Evolutionary conservation across 495 filamentous ascomycete species (phyloP).

Genomic region (Trichoderma erinaceum): DNA sequence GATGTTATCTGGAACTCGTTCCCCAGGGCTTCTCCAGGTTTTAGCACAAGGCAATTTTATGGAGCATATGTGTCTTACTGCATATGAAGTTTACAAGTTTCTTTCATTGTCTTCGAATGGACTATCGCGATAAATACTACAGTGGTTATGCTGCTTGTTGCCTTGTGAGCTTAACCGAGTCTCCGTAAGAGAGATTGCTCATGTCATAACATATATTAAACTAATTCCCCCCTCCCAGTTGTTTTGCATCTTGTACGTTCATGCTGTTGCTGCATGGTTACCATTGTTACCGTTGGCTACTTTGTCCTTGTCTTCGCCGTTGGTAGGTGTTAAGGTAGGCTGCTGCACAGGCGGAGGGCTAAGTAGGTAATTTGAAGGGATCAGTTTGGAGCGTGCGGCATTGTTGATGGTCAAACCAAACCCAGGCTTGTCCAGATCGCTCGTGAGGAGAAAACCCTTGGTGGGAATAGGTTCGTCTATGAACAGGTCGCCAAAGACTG

Average conservation of each 20-base stretch:
- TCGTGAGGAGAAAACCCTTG: conserved; percentile 71
- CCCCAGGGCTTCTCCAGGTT: conserved; percentile 1
- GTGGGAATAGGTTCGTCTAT: conserved; percentile 82
- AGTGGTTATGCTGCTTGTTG: not conserved
- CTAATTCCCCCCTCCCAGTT: not conserved
- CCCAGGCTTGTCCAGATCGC: conserved; percentile 78
- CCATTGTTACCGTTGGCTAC: not conserved
- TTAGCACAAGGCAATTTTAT: not conserved
- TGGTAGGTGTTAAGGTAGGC: not conserved
- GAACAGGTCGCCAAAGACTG: conserved; percentile 89
- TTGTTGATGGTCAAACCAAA: conserved; percentile 87
- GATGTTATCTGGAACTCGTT: not conserved
- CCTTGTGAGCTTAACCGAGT: not conserved
- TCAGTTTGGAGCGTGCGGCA: conserved; percentile 58
- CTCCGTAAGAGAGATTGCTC: not conserved
- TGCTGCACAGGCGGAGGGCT: conserved; percentile 60
- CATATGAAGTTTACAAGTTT: not conserved
- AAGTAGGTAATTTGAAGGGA: conserved; percentile 64
- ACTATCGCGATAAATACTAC: not conserved
- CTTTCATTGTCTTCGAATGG: not conserved
- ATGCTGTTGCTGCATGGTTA: not conserved
- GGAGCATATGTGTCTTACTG: not conserved
- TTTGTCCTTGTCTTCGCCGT: conserved; percentile 13
- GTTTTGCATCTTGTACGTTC: not conserved
- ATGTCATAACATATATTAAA: not conserved